Evolutionary conservation across 306 rosid genomes (phyloP), one percentile per base, ranked within the genome.

Genomic region (Acacia confusa): DNA sequence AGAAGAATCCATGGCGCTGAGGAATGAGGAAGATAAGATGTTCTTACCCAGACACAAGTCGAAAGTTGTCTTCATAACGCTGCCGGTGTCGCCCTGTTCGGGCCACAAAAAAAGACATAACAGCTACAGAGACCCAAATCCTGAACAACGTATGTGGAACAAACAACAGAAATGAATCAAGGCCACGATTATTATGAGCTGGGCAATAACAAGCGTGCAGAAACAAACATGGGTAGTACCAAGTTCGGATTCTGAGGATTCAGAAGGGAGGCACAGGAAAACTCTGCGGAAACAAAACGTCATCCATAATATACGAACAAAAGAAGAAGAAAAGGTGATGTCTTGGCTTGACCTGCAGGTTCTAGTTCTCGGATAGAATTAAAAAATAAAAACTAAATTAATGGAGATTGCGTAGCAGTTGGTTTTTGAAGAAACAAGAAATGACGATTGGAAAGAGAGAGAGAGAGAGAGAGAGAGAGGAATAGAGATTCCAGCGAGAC

Each of bases 31-130:
- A 58, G 76, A 63, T 30, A 3, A 66, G 9, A 1, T 17, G 61
- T 55, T 57, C 86, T 84, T 82, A 94, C 98, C 98, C 98, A 40
- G 98, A 89, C 52, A 94, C 98, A 77, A 94, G 98, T 22, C 98
- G 94, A 25, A 90, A 65, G 75, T 89, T 88, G 69, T 85, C 84
- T 38, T 94, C 90, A 78, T 94, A 94, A 55, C 97, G 98, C 34
- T 94, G 98, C 34, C 89, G 86, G 71, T 85, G 90, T 79, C 98
- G 71, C 45, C 98, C 98, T 14, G 87, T 90, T 83, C 98, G 78
- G 48, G 91, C 94, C 53, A 71, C 57, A 22, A 81, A 74, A 55
- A 81, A 84, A 12, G 94, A 88, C 97, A 92, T 89, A 10, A 57
- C 3, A 61, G 81, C n/a, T 74, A 80, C 77, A 72, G 12, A 15